Conservation (phyloP, 139 green algal species). For the Raphidocelis subcapitata region DNA sequence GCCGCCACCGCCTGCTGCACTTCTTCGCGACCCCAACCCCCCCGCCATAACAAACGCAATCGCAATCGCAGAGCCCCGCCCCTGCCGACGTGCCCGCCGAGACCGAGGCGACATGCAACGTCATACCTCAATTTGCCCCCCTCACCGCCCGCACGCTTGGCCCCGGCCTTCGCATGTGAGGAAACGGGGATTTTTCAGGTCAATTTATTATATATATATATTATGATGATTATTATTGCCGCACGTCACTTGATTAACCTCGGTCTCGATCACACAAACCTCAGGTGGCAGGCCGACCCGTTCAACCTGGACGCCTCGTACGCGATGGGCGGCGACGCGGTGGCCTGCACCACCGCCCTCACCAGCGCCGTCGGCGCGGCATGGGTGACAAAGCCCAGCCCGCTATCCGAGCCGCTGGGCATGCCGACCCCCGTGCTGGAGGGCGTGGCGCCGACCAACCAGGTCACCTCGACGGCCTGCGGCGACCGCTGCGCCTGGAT, state of each 20-base stretch:
- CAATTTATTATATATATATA: no score
- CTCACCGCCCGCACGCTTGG: no score
- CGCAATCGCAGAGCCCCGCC: no score
- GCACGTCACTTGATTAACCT: no score
- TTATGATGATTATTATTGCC: no score
- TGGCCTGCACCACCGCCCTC: neutral
- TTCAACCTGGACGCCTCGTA: constrained; percentile 11
- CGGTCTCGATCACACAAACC: no score
- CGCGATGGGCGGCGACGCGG: neutral
- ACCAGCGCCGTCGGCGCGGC: constrained; percentile 4
- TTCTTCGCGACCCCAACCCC: no score
- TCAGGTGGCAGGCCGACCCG: constrained; percentile 21
- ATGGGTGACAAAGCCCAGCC: constrained; percentile 8
- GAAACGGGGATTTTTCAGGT: no score
- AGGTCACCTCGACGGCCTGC: constrained; percentile 15
- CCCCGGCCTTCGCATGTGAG: no score
- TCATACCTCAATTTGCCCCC: constrained; percentile 18
- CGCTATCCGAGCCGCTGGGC: neutral
- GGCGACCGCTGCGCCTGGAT: constrained; percentile 16
- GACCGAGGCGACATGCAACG: neutral
- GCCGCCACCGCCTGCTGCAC: no score
- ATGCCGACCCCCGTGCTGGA: neutral
- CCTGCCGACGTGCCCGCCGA: neutral
- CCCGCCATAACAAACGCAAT: no score
- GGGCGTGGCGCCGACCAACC: constrained; percentile 11